Conservation (phyloP, 148 eudicot genomes). For the Rhododendron simsii region DNA sequence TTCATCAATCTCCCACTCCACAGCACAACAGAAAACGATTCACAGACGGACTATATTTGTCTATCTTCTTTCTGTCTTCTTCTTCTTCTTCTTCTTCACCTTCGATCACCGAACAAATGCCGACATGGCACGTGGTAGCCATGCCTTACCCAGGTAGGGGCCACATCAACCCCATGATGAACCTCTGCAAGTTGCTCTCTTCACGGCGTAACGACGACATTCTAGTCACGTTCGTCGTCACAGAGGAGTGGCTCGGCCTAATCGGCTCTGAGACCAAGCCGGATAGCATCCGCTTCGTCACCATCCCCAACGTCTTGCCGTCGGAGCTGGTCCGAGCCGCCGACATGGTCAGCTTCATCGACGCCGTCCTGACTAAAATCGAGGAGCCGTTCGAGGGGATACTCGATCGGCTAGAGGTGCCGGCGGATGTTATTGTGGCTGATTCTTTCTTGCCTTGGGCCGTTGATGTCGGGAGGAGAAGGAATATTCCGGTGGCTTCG, state of each 20-base stretch:
- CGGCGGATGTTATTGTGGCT: slow-evolving; percentile 21
- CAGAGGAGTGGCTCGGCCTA: slow-evolving; percentile 29
- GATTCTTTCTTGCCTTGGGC: slow-evolving; percentile 31
- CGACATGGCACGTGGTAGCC: slow-evolving; percentile 16
- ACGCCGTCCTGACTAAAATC: slow-evolving; percentile 18
- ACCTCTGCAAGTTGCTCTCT: slow-evolving; percentile 13
- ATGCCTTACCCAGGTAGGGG: slow-evolving; percentile 31
- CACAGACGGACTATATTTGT: too few species aligned
- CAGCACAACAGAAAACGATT: too few species aligned
- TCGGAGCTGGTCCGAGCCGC: slow-evolving; percentile 29
- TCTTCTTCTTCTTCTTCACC: not conserved
- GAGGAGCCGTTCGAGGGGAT: slow-evolving; percentile 30
- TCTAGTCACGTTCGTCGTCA: slow-evolving; percentile 13
- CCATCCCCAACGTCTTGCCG: slow-evolving; percentile 35
- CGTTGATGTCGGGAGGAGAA: slow-evolving; percentile 22
- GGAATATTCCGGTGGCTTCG: slow-evolving; percentile 32
- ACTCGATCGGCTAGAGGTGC: slow-evolving; percentile 16
- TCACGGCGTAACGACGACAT: not conserved
- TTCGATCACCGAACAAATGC: not conserved
- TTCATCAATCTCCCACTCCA: too few species aligned
- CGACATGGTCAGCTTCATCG: slow-evolving; percentile 19
- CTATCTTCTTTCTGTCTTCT: not conserved
- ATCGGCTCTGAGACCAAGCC: slow-evolving; percentile 15
- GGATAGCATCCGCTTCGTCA: slow-evolving; percentile 8
- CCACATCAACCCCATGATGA: slow-evolving; percentile 35